Conservation (phyloP, 495 filamentous ascomycete species). For the Trichoderma reesei region DNA sequence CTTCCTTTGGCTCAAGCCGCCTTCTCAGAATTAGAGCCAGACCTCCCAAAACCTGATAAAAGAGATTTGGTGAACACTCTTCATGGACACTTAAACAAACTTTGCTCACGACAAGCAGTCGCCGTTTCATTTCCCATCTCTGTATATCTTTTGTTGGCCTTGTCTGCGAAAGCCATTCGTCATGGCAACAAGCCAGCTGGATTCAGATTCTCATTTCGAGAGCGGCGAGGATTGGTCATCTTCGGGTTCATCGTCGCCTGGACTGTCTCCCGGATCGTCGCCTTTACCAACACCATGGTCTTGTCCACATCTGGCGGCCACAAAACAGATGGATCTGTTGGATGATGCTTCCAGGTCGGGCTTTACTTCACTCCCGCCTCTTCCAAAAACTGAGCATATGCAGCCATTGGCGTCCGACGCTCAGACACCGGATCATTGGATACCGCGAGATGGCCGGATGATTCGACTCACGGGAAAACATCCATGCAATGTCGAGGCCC, state of each 20-base stretch:
- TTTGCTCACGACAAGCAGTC: not conserved
- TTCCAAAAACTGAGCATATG: not conserved
- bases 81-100: not conserved
- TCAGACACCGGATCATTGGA: slow-evolving; percentile 8
- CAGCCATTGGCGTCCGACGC: not conserved
- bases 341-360: too few relatives aligned
- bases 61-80: too few relatives aligned
- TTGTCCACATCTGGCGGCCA: not conserved
- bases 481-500: slow-evolving; percentile 91
- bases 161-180: not conserved
- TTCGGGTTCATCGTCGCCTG: not conserved
- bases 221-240: not conserved
- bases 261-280: not conserved
- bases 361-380: not conserved
- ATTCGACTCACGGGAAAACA: slow-evolving; percentile 87
- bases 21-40: too few relatives aligned
- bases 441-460: slow-evolving; percentile 50
- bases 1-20: too few relatives aligned
- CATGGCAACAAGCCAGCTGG: not conserved
- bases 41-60: too few relatives aligned
- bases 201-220: not conserved
- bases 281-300: not conserved
- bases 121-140: not conserved
- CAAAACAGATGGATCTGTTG: not conserved
- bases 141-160: not conserved